Conservation (phyloP, 1,284 basidiomycete genomes). For the Takashimella tepidaria region DNA sequence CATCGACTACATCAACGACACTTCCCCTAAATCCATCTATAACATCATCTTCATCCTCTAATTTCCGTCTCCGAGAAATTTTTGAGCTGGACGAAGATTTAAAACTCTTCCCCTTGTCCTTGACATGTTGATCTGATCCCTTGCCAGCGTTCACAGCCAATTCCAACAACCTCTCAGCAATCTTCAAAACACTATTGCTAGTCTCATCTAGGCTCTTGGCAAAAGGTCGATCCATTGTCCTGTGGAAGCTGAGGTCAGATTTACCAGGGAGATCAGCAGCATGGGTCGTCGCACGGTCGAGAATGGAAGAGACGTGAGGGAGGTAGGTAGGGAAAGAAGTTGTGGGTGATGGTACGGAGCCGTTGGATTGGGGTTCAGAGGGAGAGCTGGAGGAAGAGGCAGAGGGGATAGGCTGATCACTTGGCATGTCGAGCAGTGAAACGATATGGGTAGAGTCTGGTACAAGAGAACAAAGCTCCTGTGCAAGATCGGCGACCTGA, state of each 20-base stretch:
- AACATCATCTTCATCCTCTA: constrained; percentile 70
- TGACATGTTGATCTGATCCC: constrained; percentile 34
- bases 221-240: constrained; percentile 69
- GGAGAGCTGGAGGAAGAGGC: neutral
- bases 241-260: constrained; percentile 72
- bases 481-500: no score
- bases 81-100: constrained; percentile 28
- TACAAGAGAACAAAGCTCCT: no score
- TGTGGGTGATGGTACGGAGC: constrained; percentile 15
- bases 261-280: constrained; percentile 45
- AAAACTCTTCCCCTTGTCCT: constrained; percentile 45
- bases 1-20: constrained; percentile 77
- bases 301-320: constrained; percentile 31
- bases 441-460: no score
- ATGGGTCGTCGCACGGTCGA: constrained; percentile 39
- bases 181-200: constrained; percentile 33
- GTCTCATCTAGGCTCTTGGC: constrained; percentile 49
- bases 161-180: constrained; percentile 61
- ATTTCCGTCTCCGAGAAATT: constrained; percentile 26
- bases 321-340: constrained; percentile 29
- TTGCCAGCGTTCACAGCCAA: constrained; percentile 50
- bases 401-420: neutral
- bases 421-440: constrained; percentile 6
- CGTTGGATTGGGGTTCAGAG: neutral
- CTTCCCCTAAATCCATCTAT: constrained; percentile 67